Base-by-base conservation (phyloP, 2,329 filamentous ascomycete species). In the Claviceps spartinae region DNA sequence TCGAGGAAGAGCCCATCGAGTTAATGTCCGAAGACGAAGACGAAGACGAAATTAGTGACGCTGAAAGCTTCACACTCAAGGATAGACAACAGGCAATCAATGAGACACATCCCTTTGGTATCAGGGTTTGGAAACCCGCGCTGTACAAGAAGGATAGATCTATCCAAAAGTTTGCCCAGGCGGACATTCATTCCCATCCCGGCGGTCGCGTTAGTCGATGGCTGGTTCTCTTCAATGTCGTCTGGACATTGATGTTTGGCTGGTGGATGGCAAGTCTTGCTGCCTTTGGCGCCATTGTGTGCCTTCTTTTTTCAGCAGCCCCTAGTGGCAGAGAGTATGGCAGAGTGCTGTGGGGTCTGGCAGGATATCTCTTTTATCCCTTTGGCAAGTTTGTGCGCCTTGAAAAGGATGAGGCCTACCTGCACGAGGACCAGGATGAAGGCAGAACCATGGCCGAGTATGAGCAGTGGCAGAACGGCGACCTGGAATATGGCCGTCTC, bases 11-110 rank as follows among this genome's bases (percentile, higher is more conserved):
- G 3, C 30, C 72, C 20, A 68, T 72, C 11, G 78, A 79, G 47
- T 79, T 78, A 43, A 81, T 85, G 9, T 85, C 86, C 20, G 83
- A 86, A 36, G 82, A 72, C 54, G 82, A 34, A 34, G 30, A 34
- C 30, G 30, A 34, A 34, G 26, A 30, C 9, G 30, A 34, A 11
- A 86, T 54, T 63, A 96, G 91, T 66, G 93, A 97, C 60, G 86
- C 93, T 1, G 93, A 96, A 70, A 97, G 91, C 71, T 98, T 98
- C 66, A 98, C 93, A 0, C 78, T 98, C 60, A 95, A 94, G 67
- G 93, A 98, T 67, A 82, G 93, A 52, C 93, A 98, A 69, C 83
- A 95, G 65, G 93, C 93, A 58, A 98, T 98, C 74, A 98, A 98
- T 70, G 85, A 95, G 67, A 98, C 93, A 0, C 93, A 98, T 74